Evolutionary conservation across 495 filamentous ascomycete species (phyloP).

Genomic region (Podospora sp.): DNA sequence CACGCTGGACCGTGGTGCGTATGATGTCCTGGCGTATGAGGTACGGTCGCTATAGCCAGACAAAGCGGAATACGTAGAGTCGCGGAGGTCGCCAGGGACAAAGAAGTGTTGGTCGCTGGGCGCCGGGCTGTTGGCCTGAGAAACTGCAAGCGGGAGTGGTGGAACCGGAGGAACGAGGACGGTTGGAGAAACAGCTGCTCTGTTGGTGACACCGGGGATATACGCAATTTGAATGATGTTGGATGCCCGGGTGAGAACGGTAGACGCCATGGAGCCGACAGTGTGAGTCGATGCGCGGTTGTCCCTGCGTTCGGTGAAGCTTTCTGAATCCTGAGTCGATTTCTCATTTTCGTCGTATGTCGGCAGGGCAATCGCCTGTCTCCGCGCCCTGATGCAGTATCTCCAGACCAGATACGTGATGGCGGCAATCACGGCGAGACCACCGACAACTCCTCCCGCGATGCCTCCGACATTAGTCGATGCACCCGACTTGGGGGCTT

Average conservation of each 20-base stretch:
- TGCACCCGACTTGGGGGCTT: conserved; percentile 25
- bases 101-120: conserved; percentile 86
- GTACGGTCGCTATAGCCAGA: conserved; percentile 67
- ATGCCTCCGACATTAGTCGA: conserved; percentile 77
- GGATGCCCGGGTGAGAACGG: conserved; percentile 90
- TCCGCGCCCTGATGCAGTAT: conserved; percentile 80
- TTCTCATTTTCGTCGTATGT: conserved; percentile 59
- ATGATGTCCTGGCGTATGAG: conserved; percentile 66
- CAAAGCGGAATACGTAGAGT: conserved; percentile 75
- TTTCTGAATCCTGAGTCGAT: conserved; percentile 54
- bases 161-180: conserved; percentile 90
- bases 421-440: conserved; percentile 66
- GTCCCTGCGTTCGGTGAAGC: conserved; percentile 63
- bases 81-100: conserved; percentile 86
- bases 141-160: conserved; percentile 75
- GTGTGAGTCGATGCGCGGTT: conserved; percentile 82
- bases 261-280: conserved; percentile 88
- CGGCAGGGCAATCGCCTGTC: conserved; percentile 58
- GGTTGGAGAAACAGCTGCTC: conserved; percentile 78
- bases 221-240: conserved; percentile 99
- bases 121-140: conserved; percentile 58
- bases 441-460: conserved; percentile 81
- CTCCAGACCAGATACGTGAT: conserved; percentile 81
- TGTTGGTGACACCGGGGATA: conserved; percentile 95
- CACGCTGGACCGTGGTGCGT: conserved; percentile 74